Percentiles rank a stretch among this genome's conserved stretches.
phyloP scores from a whole-genome alignment of 495 filamentous ascomycete genomes.

The Podospora comata region DNA sequence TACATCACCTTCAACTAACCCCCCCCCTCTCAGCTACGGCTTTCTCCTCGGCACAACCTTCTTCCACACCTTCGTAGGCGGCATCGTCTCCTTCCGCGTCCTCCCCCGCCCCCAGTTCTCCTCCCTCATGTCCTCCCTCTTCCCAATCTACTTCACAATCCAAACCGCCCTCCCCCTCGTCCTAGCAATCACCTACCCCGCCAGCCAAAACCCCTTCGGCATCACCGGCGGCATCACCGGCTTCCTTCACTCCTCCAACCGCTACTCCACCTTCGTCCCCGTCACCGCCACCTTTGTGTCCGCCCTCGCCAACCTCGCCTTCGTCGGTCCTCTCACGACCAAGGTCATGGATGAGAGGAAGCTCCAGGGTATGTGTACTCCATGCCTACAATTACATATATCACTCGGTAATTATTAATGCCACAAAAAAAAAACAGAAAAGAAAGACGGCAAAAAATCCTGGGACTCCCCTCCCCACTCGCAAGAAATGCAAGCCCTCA shows the following conservation, averaged over 20 bases:
- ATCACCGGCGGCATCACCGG: constrained; percentile 47
- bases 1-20: neutral
- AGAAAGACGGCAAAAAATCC: constrained; percentile 74
- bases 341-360: constrained; percentile 70
- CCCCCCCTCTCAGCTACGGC: constrained; percentile 58
- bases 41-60: constrained; percentile 74
- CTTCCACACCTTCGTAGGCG: constrained; percentile 82
- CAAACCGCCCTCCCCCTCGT: constrained; percentile 70
- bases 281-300: constrained; percentile 61
- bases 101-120: constrained; percentile 79
- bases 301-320: constrained; percentile 61
- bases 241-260: constrained; percentile 53
- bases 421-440: constrained; percentile 29
- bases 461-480: constrained; percentile 72
- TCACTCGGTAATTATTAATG: neutral
- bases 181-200: constrained; percentile 77
- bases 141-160: constrained; percentile 82
- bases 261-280: constrained; percentile 59
- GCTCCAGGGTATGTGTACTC: constrained; percentile 58
- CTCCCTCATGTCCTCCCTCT: constrained; percentile 71
- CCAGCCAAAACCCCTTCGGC: constrained; percentile 36
- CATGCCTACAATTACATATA: neutral
- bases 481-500: constrained; percentile 75
- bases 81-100: constrained; percentile 66
- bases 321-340: constrained; percentile 69